Conservation (phyloP, 192 early-diverging fungal genomes). For the Umbelopsis sp. region DNA sequence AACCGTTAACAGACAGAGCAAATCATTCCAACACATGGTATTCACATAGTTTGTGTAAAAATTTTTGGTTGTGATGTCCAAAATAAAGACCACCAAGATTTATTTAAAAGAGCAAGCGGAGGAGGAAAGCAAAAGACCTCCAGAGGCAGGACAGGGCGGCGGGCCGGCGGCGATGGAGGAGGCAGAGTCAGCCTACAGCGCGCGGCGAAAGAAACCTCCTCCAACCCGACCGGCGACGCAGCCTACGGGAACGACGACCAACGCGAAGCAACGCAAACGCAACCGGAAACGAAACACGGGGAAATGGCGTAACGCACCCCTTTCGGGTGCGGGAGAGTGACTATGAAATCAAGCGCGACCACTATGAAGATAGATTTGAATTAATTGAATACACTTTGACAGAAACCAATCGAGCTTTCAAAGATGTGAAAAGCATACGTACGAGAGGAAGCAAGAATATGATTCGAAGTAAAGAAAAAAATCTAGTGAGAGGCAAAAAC, state of each 20-base stretch:
- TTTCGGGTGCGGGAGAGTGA: neutral
- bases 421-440: neutral
- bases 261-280: neutral
- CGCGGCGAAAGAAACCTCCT: neutral
- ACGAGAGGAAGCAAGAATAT: neutral
- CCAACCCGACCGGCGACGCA: neutral
- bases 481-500: neutral
- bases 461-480: neutral
- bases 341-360: neutral
- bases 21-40: too few species aligned
- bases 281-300: neutral
- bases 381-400: too few species aligned
- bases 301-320: neutral
- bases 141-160: neutral
- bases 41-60: too few species aligned
- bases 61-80: too few species aligned
- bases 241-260: neutral
- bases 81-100: neutral
- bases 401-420: too few species aligned
- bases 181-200: constrained; percentile 18
- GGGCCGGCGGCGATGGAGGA: constrained; percentile 13
- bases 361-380: neutral
- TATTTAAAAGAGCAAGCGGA: neutral
- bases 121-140: neutral
- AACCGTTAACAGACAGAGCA: too few species aligned